These are phyloP conservation scores for Nemania bipapillata DNA, from an alignment of 2,329 filamentous ascomycete genomes.

Conservation along the genomic window DNA sequence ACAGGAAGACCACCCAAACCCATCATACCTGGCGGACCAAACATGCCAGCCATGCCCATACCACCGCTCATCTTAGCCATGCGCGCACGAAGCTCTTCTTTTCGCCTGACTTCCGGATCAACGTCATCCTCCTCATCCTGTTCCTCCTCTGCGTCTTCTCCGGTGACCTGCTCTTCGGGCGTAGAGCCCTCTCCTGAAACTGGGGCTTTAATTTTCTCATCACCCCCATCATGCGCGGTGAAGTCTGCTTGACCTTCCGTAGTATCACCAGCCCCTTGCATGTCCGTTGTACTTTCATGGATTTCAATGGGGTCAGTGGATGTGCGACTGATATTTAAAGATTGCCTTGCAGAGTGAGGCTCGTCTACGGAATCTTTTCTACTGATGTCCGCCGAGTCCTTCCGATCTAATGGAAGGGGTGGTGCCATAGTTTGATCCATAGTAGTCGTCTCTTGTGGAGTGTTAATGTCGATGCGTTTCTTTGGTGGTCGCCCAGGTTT, in stretches of 20 bases:
- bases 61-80: constrained; percentile 99
- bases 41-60: constrained; percentile 89
- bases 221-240: constrained; percentile 79
- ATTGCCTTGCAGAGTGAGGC: constrained; percentile 53
- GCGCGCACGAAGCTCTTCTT: constrained; percentile 87
- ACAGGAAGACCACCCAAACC: constrained; percentile 65
- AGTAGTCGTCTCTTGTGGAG: constrained; percentile 47
- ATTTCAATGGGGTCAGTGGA: constrained; percentile 61
- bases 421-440: constrained; percentile 53
- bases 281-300: constrained; percentile 73
- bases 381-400: constrained; percentile 60
- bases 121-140: constrained; percentile 86
- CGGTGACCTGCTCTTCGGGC: constrained; percentile 54
- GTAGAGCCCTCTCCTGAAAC: constrained; percentile 54
- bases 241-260: constrained; percentile 69
- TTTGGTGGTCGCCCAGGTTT: constrained; percentile 83
- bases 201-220: constrained; percentile 64
- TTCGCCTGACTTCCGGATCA: constrained; percentile 85
- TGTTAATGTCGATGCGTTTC: constrained; percentile 67
- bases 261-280: constrained; percentile 72
- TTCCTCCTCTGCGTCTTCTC: constrained; percentile 68
- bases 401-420: constrained; percentile 58
- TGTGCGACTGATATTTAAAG: constrained; percentile 63
- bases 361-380: constrained; percentile 66
- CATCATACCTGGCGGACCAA: constrained; percentile 76